A percentile compares a stretch with the other conserved stretches of the same genome.
These are phyloP conservation scores for Aspergillus avenaceus DNA, from an alignment of 495 filamentous ascomycete genomes.

Conservation along the genomic window DNA sequence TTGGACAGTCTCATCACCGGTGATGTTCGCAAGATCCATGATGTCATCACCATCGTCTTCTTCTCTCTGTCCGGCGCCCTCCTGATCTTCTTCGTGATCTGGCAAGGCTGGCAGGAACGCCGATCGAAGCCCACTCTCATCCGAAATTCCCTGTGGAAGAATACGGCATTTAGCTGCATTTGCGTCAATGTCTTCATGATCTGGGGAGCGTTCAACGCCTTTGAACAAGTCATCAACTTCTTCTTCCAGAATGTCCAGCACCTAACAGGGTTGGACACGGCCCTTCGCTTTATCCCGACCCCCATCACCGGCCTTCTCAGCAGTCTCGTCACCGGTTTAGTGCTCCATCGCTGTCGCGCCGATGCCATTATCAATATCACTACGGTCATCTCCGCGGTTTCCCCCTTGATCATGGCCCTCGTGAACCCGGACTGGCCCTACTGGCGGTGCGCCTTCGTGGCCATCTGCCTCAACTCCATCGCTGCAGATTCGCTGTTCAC, in stretches of 20 bases:
- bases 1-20: conserved; percentile 27
- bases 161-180: conserved; percentile 42
- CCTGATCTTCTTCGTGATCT: conserved; percentile 40
- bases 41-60: conserved; percentile 28
- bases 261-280: conserved; percentile 34
- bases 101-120: conserved; percentile 42
- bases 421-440: conserved; percentile 17
- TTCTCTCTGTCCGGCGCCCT: conserved; percentile 38
- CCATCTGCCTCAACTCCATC: conserved; percentile 26
- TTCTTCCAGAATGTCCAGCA: conserved; percentile 50
- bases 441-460: conserved; percentile 22
- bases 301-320: conserved; percentile 20
- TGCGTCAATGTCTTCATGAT: conserved; percentile 50
- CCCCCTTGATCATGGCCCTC: conserved; percentile 29
- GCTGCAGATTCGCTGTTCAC: conserved; percentile 49
- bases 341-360: conserved; percentile 18
- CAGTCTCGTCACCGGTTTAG: conserved; percentile 15
- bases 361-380: conserved; percentile 15
- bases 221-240: conserved; percentile 45
- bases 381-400: conserved; percentile 7
- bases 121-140: conserved; percentile 45
- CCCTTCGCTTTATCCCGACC: conserved; percentile 27
- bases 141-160: conserved; percentile 50
- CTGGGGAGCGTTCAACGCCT: conserved; percentile 47
- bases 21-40: conserved; percentile 25